Percentiles rank a stretch among this genome's conserved stretches.
Evolutionary conservation across 2,329 filamentous ascomycete genomes (phyloP).

Genomic region (Epichloe sp.): DNA sequence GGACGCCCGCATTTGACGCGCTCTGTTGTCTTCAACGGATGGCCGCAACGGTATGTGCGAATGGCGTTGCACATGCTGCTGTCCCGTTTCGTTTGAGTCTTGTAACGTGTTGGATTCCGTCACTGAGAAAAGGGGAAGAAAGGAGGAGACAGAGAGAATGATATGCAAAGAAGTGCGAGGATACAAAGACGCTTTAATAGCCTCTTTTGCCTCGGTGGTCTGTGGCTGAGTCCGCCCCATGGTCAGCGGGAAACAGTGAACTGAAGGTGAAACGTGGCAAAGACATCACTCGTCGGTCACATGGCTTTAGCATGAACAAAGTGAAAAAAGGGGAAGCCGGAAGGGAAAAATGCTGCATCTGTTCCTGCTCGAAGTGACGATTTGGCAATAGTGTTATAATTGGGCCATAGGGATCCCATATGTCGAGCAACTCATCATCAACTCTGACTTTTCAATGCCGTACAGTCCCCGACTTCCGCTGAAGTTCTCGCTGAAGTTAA

Average conservation of each 20-base stretch:
- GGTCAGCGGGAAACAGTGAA: background rate
- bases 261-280: background rate
- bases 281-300: background rate
- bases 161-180: background rate
- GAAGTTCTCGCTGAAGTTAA: no score
- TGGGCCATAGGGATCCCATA: no score
- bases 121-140: background rate
- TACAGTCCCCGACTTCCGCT: no score
- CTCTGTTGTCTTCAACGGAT: background rate
- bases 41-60: background rate
- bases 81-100: background rate
- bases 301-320: background rate
- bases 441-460: background rate
- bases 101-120: background rate
- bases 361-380: background rate
- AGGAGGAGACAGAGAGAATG: background rate
- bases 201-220: background rate
- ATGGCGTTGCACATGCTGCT: background rate
- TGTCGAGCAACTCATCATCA: background rate
- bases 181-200: background rate
- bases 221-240: background rate
- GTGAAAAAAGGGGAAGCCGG: background rate
- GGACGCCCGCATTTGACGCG: background rate
- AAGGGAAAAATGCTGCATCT: background rate
- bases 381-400: no score